These are phyloP conservation scores for Globisporangium canariense DNA, from an alignment of 352 stramenopile genomes.

Conservation along the genomic window DNA sequence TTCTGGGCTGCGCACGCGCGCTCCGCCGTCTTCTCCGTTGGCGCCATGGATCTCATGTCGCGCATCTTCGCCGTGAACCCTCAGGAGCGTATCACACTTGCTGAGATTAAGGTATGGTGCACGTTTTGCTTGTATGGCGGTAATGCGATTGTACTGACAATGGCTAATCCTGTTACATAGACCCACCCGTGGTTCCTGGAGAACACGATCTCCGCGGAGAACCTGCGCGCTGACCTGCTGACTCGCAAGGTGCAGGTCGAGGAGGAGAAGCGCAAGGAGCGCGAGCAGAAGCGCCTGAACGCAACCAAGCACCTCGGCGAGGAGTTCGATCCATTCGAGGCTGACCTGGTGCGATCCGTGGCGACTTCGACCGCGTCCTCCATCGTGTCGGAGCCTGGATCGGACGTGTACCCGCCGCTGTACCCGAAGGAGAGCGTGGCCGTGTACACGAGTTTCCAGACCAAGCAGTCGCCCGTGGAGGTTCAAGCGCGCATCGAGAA, in stretches of 20 bases:
- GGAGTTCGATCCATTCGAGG: constrained; percentile 66
- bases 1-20: constrained; percentile 78
- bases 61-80: constrained; percentile 71
- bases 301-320: constrained; percentile 46
- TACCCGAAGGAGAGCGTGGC: constrained; percentile 59
- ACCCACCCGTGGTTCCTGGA: constrained; percentile 64
- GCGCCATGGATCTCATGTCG: constrained; percentile 68
- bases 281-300: constrained; percentile 18
- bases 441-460: constrained; percentile 78
- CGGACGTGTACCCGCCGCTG: constrained; percentile 38
- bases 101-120: constrained; percentile 60
- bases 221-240: constrained; percentile 51
- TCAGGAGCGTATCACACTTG: constrained; percentile 69
- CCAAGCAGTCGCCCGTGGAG: constrained; percentile 36
- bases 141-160: neutral
- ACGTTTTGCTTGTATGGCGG: neutral
- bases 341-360: constrained; percentile 42
- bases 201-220: constrained; percentile 31
- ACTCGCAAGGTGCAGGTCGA: constrained; percentile 48
- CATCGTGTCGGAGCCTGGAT: constrained; percentile 29
- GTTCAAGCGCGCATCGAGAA: constrained; percentile 57
- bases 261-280: constrained; percentile 25
- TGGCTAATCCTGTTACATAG: constrained; percentile 21
- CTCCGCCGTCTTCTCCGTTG: constrained; percentile 66
- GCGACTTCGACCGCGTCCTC: constrained; percentile 22